These are phyloP conservation scores for Ophiosphaerella herpotricha DNA, from an alignment of 2,329 filamentous ascomycete species.

Conservation along the genomic window DNA sequence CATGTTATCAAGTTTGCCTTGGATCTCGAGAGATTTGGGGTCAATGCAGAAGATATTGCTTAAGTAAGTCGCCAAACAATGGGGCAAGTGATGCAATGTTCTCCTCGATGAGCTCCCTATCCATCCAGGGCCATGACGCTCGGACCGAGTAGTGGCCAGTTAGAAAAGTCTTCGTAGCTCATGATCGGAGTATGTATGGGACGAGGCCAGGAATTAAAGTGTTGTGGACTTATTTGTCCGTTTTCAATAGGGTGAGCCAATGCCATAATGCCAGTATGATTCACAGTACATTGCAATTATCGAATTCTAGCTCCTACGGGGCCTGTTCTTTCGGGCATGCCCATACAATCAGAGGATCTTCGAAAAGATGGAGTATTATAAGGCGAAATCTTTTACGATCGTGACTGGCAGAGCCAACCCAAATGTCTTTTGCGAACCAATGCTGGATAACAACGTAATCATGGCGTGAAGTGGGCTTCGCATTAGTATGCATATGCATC, in stretches of 20 bases:
- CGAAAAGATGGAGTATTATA: too few species aligned
- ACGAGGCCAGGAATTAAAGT: conserved; percentile 13
- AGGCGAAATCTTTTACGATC: too few species aligned
- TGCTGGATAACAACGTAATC: too few species aligned
- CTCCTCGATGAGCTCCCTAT: conserved; percentile 13
- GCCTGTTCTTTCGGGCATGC: too few species aligned
- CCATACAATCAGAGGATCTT: too few species aligned
- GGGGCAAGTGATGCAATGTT: conserved; percentile 29
- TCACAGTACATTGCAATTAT: too few species aligned
- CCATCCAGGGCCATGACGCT: conserved; percentile 2
- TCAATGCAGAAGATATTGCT: conserved; percentile 13
- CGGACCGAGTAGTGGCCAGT: conserved; percentile 12
- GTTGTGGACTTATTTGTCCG: conserved; percentile 10
- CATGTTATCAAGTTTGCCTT: conserved; percentile 19
- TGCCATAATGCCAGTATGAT: too few species aligned
- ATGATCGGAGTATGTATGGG: conserved; percentile 16
- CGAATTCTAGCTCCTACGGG: too few species aligned
- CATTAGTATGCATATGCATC: too few species aligned
- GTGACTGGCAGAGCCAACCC: too few species aligned
- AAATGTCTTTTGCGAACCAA: too few species aligned
- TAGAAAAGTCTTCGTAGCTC: conserved; percentile 16
- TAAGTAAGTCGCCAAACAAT: conserved; percentile 21
- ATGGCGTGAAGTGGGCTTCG: too few species aligned
- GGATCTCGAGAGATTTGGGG: conserved; percentile 9
- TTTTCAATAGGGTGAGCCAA: conserved; percentile 7